These are phyloP conservation scores for Cryptococcus sp. DNA, from an alignment of 1,284 basidiomycete species.

Conservation along the genomic window DNA sequence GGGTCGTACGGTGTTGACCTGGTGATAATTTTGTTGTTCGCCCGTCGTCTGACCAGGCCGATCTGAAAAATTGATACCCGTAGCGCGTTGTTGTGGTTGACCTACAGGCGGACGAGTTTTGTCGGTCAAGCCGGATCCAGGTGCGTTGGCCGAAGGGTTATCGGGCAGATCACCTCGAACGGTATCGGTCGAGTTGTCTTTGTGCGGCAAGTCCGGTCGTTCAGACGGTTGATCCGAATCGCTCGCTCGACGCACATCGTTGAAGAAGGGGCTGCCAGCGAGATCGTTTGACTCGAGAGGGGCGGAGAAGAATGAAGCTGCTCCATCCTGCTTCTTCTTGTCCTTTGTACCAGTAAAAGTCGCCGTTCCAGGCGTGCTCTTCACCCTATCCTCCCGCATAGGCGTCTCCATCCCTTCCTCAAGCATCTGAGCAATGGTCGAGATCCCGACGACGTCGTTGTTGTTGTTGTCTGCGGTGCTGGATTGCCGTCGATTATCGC, in stretches of 20 bases:
- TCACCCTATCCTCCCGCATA: conserved; percentile 1
- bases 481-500: not conserved
- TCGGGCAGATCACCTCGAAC: conserved; percentile 5
- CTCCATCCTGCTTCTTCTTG: not conserved
- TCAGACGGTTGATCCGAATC: conserved; percentile 5
- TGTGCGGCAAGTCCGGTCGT: conserved; percentile 1
- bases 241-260: conserved; percentile 6
- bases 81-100: conserved; percentile 14
- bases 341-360: conserved; percentile 11
- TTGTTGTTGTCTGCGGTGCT: not conserved
- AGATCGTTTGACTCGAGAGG: conserved; percentile 3
- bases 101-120: conserved; percentile 21
- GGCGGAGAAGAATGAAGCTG: conserved; percentile 9
- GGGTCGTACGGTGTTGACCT: too few species aligned
- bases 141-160: conserved; percentile 16
- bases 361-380: conserved; percentile 5
- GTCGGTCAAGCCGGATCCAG: conserved; percentile 23
- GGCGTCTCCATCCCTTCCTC: conserved; percentile 6
- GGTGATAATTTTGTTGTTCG: conserved; percentile 6
- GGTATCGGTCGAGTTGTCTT: conserved; percentile 9
- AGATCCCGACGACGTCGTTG: conserved; percentile 13
- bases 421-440: conserved; percentile 25
- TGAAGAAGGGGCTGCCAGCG: conserved; percentile 13
- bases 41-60: conserved; percentile 8
- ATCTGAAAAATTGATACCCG: conserved; percentile 19